A percentile compares a stretch with the other conserved stretches of the same genome.
phyloP scores from a whole-genome alignment of 1,284 basidiomycete species.

The Pseudozyma sp. region DNA sequence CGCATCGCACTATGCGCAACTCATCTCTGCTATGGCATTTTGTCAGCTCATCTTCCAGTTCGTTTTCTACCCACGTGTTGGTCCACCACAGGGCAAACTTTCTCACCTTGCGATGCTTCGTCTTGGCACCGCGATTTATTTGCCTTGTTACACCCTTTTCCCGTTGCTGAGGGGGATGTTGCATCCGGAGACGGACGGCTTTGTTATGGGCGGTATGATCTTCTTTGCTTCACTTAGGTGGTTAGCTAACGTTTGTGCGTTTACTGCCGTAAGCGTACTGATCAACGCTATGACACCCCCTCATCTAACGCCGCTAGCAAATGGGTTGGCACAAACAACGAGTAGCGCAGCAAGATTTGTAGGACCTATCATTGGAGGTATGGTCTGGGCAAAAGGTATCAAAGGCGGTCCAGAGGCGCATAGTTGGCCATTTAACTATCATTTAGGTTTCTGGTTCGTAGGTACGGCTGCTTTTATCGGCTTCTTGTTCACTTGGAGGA shows the following conservation, averaged over 20 bases:
- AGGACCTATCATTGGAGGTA: constrained; percentile 67
- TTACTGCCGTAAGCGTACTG: constrained; percentile 65
- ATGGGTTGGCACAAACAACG: constrained; percentile 70
- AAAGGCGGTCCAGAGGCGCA: constrained; percentile 46
- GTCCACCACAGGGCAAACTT: constrained; percentile 55
- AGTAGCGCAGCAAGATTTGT: constrained; percentile 69
- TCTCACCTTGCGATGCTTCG: constrained; percentile 67
- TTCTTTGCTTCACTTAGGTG: constrained; percentile 68
- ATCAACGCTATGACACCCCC: constrained; percentile 71
- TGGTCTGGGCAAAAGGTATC: constrained; percentile 65
- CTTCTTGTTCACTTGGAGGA: constrained; percentile 54
- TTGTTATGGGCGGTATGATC: constrained; percentile 71
- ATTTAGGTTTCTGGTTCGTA: constrained; percentile 65
- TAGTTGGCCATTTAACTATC: constrained; percentile 64
- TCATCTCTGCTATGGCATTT: constrained; percentile 67
- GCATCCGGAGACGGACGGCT: constrained; percentile 68
- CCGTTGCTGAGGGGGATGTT: constrained; percentile 71
- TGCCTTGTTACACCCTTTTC: constrained; percentile 60
- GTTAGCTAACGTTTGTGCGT: constrained; percentile 69
- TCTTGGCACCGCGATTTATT: constrained; percentile 51
- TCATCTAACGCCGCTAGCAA: constrained; percentile 70
- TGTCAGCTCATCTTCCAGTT: constrained; percentile 64
- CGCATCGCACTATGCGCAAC: constrained; percentile 67
- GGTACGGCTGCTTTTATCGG: constrained; percentile 57
- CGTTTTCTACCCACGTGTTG: constrained; percentile 77